Conservation (phyloP, 306 rosid genomes). For the Castanopsis chinensis region DNA sequence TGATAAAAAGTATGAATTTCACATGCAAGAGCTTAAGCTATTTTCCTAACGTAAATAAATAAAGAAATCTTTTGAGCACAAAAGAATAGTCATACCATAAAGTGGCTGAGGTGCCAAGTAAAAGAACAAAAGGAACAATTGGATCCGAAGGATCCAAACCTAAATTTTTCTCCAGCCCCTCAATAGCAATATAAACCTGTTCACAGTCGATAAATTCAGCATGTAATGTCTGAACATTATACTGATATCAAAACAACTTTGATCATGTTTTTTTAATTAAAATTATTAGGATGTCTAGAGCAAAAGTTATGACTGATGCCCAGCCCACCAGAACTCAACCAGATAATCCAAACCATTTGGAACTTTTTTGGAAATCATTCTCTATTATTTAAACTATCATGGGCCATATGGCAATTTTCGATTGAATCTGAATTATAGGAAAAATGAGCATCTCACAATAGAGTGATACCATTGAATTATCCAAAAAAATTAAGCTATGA, state of each 20-base stretch:
- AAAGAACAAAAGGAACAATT: constrained; percentile 65
- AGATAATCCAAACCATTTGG: constrained; percentile 11
- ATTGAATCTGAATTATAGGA: constrained; percentile 7
- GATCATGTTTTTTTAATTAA: neutral
- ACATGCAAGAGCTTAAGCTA: constrained; percentile 27
- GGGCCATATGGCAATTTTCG: neutral
- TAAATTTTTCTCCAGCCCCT: constrained; percentile 72
- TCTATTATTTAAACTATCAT: constrained; percentile 4
- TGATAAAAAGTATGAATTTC: constrained; percentile 60
- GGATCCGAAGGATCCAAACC: constrained; percentile 97
- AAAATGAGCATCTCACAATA: constrained; percentile 9
- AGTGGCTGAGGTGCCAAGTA: constrained; percentile 74
- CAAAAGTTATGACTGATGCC: neutral
- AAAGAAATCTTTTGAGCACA: constrained; percentile 24
- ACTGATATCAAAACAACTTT: neutral
- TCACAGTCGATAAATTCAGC: constrained; percentile 16
- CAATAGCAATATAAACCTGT: constrained; percentile 59
- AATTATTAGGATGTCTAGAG: neutral
- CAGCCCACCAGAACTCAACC: neutral
- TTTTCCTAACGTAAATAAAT: constrained; percentile 12
- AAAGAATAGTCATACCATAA: constrained; percentile 68
- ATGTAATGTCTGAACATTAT: neutral
- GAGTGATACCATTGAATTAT: constrained; percentile 12
- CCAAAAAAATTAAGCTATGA: neutral
- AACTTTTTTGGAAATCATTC: constrained; percentile 9